phyloP scores from a whole-genome alignment of 2,329 filamentous ascomycete genomes.

The Monosporascus sp. region DNA sequence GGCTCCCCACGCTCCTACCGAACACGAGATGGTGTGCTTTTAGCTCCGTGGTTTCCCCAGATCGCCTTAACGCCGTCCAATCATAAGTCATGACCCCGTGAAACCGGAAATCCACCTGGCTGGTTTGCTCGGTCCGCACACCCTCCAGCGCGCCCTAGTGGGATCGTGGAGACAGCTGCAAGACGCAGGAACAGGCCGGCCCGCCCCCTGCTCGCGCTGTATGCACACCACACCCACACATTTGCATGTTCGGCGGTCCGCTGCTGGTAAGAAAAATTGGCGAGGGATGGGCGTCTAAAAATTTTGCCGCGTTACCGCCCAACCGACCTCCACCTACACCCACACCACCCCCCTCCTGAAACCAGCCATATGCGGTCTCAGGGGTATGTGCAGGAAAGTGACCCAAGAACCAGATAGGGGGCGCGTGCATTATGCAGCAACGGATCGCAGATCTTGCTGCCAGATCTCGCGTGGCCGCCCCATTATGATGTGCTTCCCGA shows the following conservation, averaged over 20 bases:
- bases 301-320: constrained; percentile 20
- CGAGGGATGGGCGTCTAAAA: constrained; percentile 30
- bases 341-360: constrained; percentile 11
- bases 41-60: constrained; percentile 29
- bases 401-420: constrained; percentile 17
- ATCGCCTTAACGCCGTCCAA: constrained; percentile 38
- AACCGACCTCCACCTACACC: constrained; percentile 18
- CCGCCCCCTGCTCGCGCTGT: constrained; percentile 12
- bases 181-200: constrained; percentile 28
- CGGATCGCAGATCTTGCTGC: constrained; percentile 22
- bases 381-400: constrained; percentile 21
- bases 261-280: not conserved
- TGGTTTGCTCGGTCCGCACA: constrained; percentile 16
- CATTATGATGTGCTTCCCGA: constrained; percentile 8
- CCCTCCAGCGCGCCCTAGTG: constrained; percentile 20
- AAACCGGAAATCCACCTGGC: constrained; percentile 31
- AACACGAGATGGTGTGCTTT: constrained; percentile 40
- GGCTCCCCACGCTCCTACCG: constrained; percentile 19
- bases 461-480: constrained; percentile 13
- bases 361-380: constrained; percentile 15
- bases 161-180: constrained; percentile 19
- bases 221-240: constrained; percentile 18
- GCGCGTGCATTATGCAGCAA: constrained; percentile 25
- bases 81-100: constrained; percentile 49
- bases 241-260: not conserved